Evolutionary conservation across 257 asterid species (phyloP), one percentile per base, ranked within the genome.

Genomic region (Ballota nigra): DNA sequence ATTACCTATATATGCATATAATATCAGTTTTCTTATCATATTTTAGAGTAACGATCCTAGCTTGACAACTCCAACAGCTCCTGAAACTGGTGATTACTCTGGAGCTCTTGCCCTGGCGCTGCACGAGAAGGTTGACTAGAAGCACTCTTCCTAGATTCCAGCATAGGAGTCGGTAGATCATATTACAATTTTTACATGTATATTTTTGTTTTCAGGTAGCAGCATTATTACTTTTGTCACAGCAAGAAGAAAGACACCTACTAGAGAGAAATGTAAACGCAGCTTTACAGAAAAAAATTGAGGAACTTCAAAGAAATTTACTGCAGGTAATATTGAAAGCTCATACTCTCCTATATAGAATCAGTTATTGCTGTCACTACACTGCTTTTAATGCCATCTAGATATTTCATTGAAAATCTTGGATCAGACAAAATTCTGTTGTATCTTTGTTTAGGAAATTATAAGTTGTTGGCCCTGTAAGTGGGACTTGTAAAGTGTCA

Each of bases 191-290:
- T 38, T 73, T 59, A 75, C 62, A 57, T 58, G 4, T 73, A 84
- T 58, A 20, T 71, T 49, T n/a, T 61, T 47, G 22, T 33, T 38
- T 82, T 77, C 83, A 95, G 99, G 98, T 95, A 66, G 83, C 75
- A 47, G 81, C 95, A 24, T 83, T 95, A 68, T 80, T 95, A 76
- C 99, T 92, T 70, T 75, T 92, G 51, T 89, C 99, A 4, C 99
- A 95, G 79, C 89, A 95, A 86, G 98, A 95, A 73, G 99, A 95
- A 81, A 77, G 97, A 33, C 87, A 89, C 78, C 73, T 92, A 33
- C 83, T 92, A 41, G 98, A 95, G 83, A 86, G 96, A 79, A 84
- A 95, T 71, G 89, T 92, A 61, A 83, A 86, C 74, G 92, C 90
- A 38, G 91, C 95, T 77, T 82, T 88, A 67, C 91, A 87, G 80